A percentile compares a stretch with the other conserved stretches of the same genome.
These are phyloP conservation scores for Marsdenia floribunda DNA, from an alignment of 257 asterid species.

Conservation along the genomic window DNA sequence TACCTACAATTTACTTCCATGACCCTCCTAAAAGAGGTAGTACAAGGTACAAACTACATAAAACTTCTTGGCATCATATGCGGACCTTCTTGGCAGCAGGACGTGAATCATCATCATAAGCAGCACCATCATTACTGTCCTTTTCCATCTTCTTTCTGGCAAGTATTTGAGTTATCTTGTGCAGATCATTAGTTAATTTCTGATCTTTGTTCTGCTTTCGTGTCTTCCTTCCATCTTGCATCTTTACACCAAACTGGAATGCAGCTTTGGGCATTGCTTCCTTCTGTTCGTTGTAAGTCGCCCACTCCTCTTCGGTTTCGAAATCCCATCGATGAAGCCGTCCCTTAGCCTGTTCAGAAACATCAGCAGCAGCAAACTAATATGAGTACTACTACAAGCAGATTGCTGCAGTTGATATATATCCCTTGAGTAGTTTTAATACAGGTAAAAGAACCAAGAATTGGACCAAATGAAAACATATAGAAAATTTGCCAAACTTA, in stretches of 20 bases:
- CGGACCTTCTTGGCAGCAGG: slow-evolving; percentile 89
- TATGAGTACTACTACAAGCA: not conserved
- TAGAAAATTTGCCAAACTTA: slow-evolving; percentile 31
- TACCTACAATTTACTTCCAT: no score
- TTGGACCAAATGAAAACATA: not conserved
- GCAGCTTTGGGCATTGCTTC: slow-evolving; percentile 99
- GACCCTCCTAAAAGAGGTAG: not conserved
- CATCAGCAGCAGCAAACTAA: not conserved
- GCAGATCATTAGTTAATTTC: slow-evolving; percentile 88
- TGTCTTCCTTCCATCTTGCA: slow-evolving; percentile 98
- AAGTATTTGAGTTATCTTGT: slow-evolving; percentile 84
- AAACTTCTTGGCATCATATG: slow-evolving; percentile 29
- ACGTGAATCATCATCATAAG: slow-evolving; percentile 62
- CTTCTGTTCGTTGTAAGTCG: slow-evolving; percentile 91
- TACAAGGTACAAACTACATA: not conserved
- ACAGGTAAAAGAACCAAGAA: not conserved
- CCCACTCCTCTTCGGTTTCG: slow-evolving; percentile 99
- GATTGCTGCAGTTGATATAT: not conserved
- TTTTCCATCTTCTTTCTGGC: slow-evolving; percentile 74
- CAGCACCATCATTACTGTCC: slow-evolving; percentile 45
- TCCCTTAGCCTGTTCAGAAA: slow-evolving; percentile 73
- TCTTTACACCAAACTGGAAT: slow-evolving; percentile 97
- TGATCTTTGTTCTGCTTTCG: slow-evolving; percentile 95
- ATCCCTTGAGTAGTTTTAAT: not conserved
- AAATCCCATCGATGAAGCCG: slow-evolving; percentile 99